Conservation (phyloP, 139 green algal genomes). For the Chlorella vulgaris region DNA sequence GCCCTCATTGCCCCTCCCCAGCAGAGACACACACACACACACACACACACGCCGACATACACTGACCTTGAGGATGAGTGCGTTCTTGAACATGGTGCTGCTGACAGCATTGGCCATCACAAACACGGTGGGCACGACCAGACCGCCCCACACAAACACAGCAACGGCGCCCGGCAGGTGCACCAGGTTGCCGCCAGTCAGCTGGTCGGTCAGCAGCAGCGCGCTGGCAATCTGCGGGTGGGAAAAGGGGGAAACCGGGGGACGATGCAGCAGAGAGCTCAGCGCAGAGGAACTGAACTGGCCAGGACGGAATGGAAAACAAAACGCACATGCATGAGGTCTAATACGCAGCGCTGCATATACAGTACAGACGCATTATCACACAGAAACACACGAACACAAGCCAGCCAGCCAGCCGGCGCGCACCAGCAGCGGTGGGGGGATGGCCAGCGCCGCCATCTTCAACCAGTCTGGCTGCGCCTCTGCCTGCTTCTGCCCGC, state of each 20-base stretch:
- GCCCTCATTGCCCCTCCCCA: not conserved
- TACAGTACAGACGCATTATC: no score
- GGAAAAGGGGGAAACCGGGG: slow-evolving; percentile 52
- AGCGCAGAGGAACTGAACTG: not conserved
- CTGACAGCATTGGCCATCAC: slow-evolving; percentile 76
- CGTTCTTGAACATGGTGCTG: slow-evolving; percentile 82
- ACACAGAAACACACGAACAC: no score
- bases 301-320: not conserved
- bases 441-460: slow-evolving; percentile 86
- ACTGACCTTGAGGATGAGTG: slow-evolving; percentile 68
- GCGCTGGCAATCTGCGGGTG: not conserved
- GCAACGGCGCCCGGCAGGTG: slow-evolving; percentile 84
- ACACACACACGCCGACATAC: no score
- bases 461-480: slow-evolving; percentile 73
- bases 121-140: slow-evolving; percentile 82
- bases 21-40: not conserved
- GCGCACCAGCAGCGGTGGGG: slow-evolving; percentile 60
- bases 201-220: slow-evolving; percentile 61
- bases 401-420: not conserved
- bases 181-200: slow-evolving; percentile 81
- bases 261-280: not conserved
- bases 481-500: slow-evolving; percentile 50
- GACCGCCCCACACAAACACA: slow-evolving; percentile 81
- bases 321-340: slow-evolving; percentile 42
- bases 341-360: no score